These are phyloP conservation scores for Achlya hypogyna DNA, from an alignment of 352 stramenopile genomes.

Conservation along the genomic window DNA sequence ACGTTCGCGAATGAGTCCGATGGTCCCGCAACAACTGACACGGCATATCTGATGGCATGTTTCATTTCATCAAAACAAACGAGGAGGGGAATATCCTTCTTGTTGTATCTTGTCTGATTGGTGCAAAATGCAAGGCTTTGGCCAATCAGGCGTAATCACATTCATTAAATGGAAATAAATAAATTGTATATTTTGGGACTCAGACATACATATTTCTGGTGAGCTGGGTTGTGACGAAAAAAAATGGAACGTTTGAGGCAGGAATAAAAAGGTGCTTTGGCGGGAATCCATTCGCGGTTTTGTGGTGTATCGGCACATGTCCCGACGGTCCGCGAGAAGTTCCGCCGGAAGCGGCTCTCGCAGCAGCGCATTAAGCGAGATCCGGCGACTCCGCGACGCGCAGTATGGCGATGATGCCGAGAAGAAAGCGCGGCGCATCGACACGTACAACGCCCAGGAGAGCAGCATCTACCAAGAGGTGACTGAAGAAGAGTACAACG, in stretches of 20 bases:
- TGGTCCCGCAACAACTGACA: no score
- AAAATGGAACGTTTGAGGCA: background rate
- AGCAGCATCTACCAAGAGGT: conserved; percentile 79
- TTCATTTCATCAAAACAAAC: no score
- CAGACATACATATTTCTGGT: no score
- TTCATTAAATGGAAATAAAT: no score
- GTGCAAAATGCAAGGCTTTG: no score
- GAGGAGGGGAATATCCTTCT: no score
- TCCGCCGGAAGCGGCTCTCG: conserved; percentile 7
- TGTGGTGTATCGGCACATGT: background rate
- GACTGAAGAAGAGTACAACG: conserved; percentile 76
- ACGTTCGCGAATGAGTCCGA: no score
- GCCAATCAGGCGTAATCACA: no score
- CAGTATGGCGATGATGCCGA: conserved; percentile 13
- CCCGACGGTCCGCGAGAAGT: background rate
- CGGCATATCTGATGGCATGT: no score
- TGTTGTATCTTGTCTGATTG: no score
- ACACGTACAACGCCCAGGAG: conserved; percentile 65
- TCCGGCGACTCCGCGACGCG: conserved; percentile 57
- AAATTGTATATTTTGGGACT: no score
- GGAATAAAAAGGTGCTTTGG: background rate
- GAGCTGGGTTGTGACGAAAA: background rate
- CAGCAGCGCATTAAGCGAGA: conserved; percentile 56
- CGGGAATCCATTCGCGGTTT: background rate
- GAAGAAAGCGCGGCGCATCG: conserved; percentile 37